These are phyloP conservation scores for Sclerospora graminicola DNA, from an alignment of 352 stramenopile species.

Conservation along the genomic window DNA sequence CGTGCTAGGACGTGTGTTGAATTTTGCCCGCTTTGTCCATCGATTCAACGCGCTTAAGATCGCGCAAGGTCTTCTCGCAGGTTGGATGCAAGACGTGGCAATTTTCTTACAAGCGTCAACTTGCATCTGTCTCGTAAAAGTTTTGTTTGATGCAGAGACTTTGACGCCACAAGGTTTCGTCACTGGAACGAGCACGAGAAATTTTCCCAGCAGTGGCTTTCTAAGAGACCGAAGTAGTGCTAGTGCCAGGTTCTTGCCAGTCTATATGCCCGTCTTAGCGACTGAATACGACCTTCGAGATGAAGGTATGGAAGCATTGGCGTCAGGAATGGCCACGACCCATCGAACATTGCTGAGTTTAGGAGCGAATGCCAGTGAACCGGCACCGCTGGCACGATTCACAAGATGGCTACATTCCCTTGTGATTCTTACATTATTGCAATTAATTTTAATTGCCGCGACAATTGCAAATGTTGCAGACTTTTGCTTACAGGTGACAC, in stretches of 20 bases:
- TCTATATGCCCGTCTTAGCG: slow-evolving; percentile 54
- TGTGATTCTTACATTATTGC: slow-evolving; percentile 30
- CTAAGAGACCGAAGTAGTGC: slow-evolving; percentile 19
- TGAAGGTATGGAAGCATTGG: slow-evolving; percentile 20
- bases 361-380: slow-evolving; percentile 11
- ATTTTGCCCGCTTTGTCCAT: slow-evolving; percentile 48
- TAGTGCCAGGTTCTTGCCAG: slow-evolving; percentile 26
- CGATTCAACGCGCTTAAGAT: slow-evolving; percentile 38
- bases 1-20: slow-evolving; percentile 48
- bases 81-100: slow-evolving; percentile 45
- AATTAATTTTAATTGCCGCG: slow-evolving; percentile 34
- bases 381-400: slow-evolving; percentile 12
- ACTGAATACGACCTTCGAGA: slow-evolving; percentile 40
- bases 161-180: slow-evolving; percentile 9
- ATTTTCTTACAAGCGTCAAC: slow-evolving; percentile 55
- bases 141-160: slow-evolving; percentile 33
- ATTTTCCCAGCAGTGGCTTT: slow-evolving; percentile 25
- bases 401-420: slow-evolving; percentile 14
- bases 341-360: slow-evolving; percentile 44
- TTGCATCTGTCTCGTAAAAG: slow-evolving; percentile 56
- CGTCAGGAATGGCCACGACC: slow-evolving; percentile 17
- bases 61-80: slow-evolving; percentile 32
- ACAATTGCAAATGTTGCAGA: slow-evolving; percentile 59
- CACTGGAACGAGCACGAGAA: slow-evolving; percentile 9
- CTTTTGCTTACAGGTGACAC: slow-evolving; percentile 59